Evolutionary conservation across 139 green algal species (phyloP), one percentile per base, ranked within the genome.

Genomic region (Picochlorum sp.): DNA sequence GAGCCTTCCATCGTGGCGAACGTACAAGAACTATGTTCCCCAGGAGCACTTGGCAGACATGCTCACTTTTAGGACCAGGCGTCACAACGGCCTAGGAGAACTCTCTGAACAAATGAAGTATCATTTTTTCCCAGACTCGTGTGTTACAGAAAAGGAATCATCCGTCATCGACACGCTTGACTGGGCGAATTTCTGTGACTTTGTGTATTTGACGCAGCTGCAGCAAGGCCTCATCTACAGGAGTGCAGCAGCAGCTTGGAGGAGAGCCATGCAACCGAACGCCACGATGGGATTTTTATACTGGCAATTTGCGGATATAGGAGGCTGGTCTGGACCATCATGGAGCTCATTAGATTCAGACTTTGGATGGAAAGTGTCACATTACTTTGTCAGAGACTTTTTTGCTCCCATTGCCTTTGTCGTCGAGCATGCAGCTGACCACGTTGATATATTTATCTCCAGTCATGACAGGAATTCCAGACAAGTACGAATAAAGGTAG

Each of bases 281-380:
- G 69, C 84, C 41, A 92, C 79, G 13, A 86, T 84, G 81, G 87
- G 87, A 1, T 70, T 92, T 28, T 76, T 95, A 24, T 92, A 90
- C 71, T 91, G 82, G 85, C 85, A 92, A 76, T 81, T 90, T 18
- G 90, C 90, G 37, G 83, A 92, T 62, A 74, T 92, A n/a, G 34
- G 34, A 41, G 34, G 34, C 47, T 91, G 85, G 85, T 66, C 80
- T 44, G 85, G 76, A 5, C 67, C 78, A 28, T 86, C 75, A 23
- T 92, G 85, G 85, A 78, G 60, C 20, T 47, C 63, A 28, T 73
- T 86, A 44, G 74, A 92, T 51, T 72, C 77, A 18, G 82, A 76
- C 30, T 72, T 78, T 11, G 56, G 63, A 21, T 92, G 80, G 82
- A 85, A 84, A 67, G 74, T 81, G 59, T 68, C 84, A 58, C 80